Evolutionary conservation across 768 basidiomycete genomes (phyloP), one percentile per base, ranked within the genome.

Genomic region (Russula dissimulans): DNA sequence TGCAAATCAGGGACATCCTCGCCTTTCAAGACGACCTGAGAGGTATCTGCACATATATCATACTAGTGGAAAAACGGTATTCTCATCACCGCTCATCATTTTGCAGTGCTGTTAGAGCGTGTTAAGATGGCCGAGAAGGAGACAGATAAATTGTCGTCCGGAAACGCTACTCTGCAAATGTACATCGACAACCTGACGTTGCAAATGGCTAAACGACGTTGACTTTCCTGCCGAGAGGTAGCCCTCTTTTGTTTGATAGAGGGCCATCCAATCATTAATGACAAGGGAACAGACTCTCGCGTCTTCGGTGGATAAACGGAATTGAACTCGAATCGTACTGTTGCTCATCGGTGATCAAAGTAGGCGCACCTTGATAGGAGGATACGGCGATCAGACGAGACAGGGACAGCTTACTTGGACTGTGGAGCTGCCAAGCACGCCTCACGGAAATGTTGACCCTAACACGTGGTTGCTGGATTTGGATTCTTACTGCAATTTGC

Each of bases 171-270:
- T 6, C 74, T 93, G 56, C 90, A 93, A 69, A 87, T 85, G 83
- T 93, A 93, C 68, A 91, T 91, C 68, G 89, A 93, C 69, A 93
- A 93, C 66, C 70, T 93, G 67, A 92, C 91, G 0, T 78, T 89
- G 67, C 91, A 93, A 71, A 89, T 91, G 84, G 86, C 89, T 34
- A 89, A 84, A 69, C 77, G 88, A 62, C 81, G 86, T 71, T 88
- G 71, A 79, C 29, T 3, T 18, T 36, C 29, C 17, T 26, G 31
- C 36, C 5, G 41, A 38, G 26, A 15, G 18, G n/a, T 32, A n/a
- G 14, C 44, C 10, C 2, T 53, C 44, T 12, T 29, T 5, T 4
- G 10, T 22, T 31, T 39, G 41, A 34, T n/a, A 31, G 18, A 3
- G 26, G 22, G n/a, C 11, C 54, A 38, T 32, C 53, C 44, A n/a